Evolutionary conservation across 495 filamentous ascomycete species (phyloP).

Genomic region (Astrocystis sublimbata): DNA sequence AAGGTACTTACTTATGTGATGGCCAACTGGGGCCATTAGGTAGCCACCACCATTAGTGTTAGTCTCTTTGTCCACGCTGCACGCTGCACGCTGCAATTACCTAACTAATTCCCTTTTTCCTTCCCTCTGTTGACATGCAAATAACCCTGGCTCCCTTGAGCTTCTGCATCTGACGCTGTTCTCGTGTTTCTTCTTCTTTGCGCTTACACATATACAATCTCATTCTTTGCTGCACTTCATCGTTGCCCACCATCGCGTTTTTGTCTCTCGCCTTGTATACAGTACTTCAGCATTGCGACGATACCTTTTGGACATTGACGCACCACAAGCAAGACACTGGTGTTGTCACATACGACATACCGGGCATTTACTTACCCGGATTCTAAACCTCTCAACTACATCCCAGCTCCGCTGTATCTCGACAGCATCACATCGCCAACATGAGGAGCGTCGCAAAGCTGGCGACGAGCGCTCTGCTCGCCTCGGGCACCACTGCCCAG

Average conservation of each 20-base stretch:
- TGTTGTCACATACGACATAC: not conserved
- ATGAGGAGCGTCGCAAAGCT: constrained; percentile 28
- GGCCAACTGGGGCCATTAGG: no score
- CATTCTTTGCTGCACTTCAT: not conserved
- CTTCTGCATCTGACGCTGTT: not conserved
- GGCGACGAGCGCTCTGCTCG: constrained; percentile 34
- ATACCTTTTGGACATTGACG: no score
- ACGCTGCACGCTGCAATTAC: no score
- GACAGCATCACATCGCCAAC: constrained; percentile 6
- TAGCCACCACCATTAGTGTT: no score
- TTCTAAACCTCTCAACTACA: not conserved
- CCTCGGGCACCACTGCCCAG: constrained; percentile 34
- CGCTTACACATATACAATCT: not conserved
- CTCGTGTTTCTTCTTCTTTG: not conserved
- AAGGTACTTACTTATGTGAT: not conserved
- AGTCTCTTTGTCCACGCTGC: not conserved
- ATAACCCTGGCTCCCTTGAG: not conserved
- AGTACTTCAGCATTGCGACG: not conserved
- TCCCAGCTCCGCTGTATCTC: not conserved
- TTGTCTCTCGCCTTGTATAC: constrained; percentile 5
- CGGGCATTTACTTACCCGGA: not conserved
- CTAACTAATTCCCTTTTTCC: not conserved
- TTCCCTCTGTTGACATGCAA: not conserved
- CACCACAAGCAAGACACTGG: not conserved
- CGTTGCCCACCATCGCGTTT: not conserved